These are phyloP conservation scores for Petasospora fabianii DNA, from an alignment of 1,139 yeast genomes.

Conservation along the genomic window DNA sequence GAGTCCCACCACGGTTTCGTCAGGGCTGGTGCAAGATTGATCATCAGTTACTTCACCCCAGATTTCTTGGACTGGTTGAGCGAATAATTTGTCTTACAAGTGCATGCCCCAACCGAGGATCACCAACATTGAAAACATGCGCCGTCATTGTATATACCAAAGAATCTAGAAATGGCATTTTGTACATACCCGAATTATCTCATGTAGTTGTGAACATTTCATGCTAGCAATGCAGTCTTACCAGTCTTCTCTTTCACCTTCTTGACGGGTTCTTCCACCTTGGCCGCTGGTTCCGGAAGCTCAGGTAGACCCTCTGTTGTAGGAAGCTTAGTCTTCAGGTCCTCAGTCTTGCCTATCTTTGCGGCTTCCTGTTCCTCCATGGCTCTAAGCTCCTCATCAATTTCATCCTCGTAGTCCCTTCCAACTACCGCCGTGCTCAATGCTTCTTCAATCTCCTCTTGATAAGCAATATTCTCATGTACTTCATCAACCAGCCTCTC, in stretches of 20 bases:
- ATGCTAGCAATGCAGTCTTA: constrained; percentile 20
- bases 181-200: not conserved
- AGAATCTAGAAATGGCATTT: too few species aligned
- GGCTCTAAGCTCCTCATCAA: constrained; percentile 50
- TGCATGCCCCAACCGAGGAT: too few species aligned
- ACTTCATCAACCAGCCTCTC: constrained; percentile 81
- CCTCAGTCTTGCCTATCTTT: constrained; percentile 6
- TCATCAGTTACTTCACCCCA: constrained; percentile 92
- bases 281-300: constrained; percentile 10
- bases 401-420: constrained; percentile 45
- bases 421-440: constrained; percentile 45
- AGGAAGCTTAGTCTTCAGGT: constrained; percentile 14
- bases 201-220: too few species aligned
- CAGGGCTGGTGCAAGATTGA: constrained; percentile 93
- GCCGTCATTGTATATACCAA: too few species aligned
- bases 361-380: constrained; percentile 30
- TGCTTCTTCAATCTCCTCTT: constrained; percentile 56
- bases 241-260: constrained; percentile 3
- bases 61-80: constrained; percentile 92
- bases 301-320: constrained; percentile 18
- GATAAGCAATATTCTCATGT: constrained; percentile 77
- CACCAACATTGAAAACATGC: too few species aligned
- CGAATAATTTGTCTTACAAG: constrained; percentile 13
- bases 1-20: constrained; percentile 89
- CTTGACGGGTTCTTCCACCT: constrained; percentile 1